Base-by-base conservation (phyloP, 2,329 filamentous ascomycete species). In the Sporothrix curviconia region DNA sequence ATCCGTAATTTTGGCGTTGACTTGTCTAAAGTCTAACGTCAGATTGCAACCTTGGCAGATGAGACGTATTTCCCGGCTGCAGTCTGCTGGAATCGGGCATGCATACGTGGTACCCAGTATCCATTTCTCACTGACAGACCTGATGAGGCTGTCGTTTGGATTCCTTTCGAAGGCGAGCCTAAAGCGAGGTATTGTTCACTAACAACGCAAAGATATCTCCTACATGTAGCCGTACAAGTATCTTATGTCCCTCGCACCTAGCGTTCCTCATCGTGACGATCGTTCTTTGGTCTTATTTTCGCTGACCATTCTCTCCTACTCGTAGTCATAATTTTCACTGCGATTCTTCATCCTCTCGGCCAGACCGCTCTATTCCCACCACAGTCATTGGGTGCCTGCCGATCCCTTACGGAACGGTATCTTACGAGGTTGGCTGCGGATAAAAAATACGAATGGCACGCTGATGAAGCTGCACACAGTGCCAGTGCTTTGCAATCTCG, bases 331-430 rank as follows among this genome's bases (percentile, higher is more conserved):
- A n/a, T n/a, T n/a, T n/a, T n/a, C n/a, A n/a, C n/a, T n/a, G n/a
- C n/a, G n/a, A 32, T 47, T 19, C 44, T 47, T 25, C 28, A 34
- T 7, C 30, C 9, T 8, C n/a, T 17, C n/a, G 28, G 44, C 28
- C 24, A 32, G 43, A 32, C 11, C 22, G 24, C 24, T 25, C 42
- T 30, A 7, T 39, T 14, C 17, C 22, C 37, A 4, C 37, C 24
- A 15, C 24, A 25, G 42, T 11, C 28, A 37, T 34, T 24, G 53
- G 53, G 54, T 50, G 46, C 54, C 44, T 56, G 54, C 46, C 36
- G 44, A 56, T 56, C 54, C 44, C 37, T 28, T 43, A 50, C 54
- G 50, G 12, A 50, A 50, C 17, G 25, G 54, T n/a, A n/a, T n/a
- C n/a, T n/a, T 50, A 46, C 28, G 50, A 50, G 54, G 54, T 44